Evolutionary conservation across 2,329 filamentous ascomycete genomes (phyloP), one percentile per base, ranked within the genome.

Genomic region (Cladobotryum protrusum): DNA sequence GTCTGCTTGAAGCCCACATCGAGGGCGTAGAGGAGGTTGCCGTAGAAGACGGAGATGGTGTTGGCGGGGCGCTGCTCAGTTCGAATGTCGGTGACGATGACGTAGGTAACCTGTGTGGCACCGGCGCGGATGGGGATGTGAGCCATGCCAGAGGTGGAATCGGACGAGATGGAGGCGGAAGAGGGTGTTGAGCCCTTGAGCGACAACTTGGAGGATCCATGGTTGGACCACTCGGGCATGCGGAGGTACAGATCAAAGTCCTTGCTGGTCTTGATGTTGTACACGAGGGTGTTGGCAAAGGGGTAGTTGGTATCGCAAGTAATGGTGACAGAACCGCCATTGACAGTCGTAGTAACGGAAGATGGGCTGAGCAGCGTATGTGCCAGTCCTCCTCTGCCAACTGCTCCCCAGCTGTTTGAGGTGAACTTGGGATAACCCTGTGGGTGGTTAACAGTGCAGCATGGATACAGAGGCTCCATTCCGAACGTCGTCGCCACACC

Each of bases 361-460:
- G 66, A 68, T 1, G 78, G 77, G 7, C 70, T 64, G 3, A 82
- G 71, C 2, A 81, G 62, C 1, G 69, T 69, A 58, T 82, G 77
- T 1, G 69, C 73, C 13, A 81, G 56, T 3, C 73, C 73, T n/a
- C 66, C 63, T 3, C 65, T 57, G 3, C 70, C 72, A 3, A 68
- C 60, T 9, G 57, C 58, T 5, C 74, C 69, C 62, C 70, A 81
- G 51, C 71, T 72, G 49, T 71, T 67, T 9, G 74, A 61, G 59
- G 77, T 59, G 49, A 77, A 80, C 54, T 81, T 81, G 0, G 79
- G 77, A 53, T 74, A 78, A 8, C 74, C 79, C 56, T 81, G 77
- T 1, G 72, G 73, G 54, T 81, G 76, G 50, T 82, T 82, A 52
- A 82, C 78, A 1, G 77, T 79, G 56, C 78, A 82, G 61, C 78